Conservation (phyloP, 805 yeast species). For the Yamadazyma sp. region DNA sequence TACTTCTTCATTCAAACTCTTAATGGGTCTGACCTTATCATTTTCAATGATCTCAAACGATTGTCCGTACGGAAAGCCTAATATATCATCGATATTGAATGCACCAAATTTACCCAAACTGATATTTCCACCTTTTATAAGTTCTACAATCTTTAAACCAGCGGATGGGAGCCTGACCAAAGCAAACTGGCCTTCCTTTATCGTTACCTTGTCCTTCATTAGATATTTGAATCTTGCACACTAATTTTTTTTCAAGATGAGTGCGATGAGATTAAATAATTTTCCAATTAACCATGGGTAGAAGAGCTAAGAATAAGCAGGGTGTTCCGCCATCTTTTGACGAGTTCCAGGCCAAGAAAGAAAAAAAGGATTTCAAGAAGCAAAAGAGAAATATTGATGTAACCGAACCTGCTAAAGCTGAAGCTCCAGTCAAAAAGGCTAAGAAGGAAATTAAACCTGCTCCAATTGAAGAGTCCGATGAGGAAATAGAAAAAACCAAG, state of each 20-base stretch:
- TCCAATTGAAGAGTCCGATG: conserved; percentile 66
- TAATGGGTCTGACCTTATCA: conserved; percentile 49
- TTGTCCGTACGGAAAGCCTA: conserved; percentile 85
- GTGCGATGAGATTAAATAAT: conserved; percentile 13
- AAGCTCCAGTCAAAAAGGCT: conserved; percentile 14
- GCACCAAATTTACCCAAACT: conserved; percentile 91
- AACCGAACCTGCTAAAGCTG: conserved; percentile 10
- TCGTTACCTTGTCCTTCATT: conserved; percentile 24
- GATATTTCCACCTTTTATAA: conserved; percentile 59
- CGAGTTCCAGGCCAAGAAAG: conserved; percentile 58
- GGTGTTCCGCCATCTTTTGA: conserved; percentile 88
- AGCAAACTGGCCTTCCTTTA: conserved; percentile 52
- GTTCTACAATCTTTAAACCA: conserved; percentile 68
- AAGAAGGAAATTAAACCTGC: conserved; percentile 39
- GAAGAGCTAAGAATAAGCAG: conserved; percentile 90
- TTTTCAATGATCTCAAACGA: conserved; percentile 79
- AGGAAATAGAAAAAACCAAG: conserved; percentile 66
- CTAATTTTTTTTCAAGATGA: conserved; percentile 4
- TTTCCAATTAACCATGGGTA: conserved; percentile 59
- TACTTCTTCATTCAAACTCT: conserved; percentile 33
- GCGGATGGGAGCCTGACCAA: conserved; percentile 80
- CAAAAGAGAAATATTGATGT: conserved; percentile 23
- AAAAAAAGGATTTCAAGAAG: conserved; percentile 31
- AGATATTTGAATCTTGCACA: conserved; percentile 9
- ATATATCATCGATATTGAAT: conserved; percentile 67